Evolutionary conservation across 1,284 basidiomycete species (phyloP), one percentile per base, ranked within the genome.

Genomic region (Veloporphyrellus conicus): DNA sequence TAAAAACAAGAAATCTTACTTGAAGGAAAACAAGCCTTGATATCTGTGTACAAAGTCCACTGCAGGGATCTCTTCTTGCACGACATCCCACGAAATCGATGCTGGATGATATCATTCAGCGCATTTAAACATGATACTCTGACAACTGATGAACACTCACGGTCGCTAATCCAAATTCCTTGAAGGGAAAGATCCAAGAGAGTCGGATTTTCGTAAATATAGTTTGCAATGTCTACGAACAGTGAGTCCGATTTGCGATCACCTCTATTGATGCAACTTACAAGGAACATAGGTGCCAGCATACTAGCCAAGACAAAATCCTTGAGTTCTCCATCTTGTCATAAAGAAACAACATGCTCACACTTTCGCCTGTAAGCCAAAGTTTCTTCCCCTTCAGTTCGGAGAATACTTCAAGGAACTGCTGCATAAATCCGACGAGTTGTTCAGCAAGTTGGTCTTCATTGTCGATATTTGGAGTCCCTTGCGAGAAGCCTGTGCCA

Each of bases 401-500:
- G 0, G 71, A 71, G 66, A 88, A 88, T 1, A 89, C 77, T 18
- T 81, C 75, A 11, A 89, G 70, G 67, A 89, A 89, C 59, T 89
- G 87, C 49, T 84, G 75, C 56, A 89, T 55, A 63, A 88, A 88
- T 9, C 71, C 71, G n/a, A 64, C 55, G 7, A 72, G 57, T 41
- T 71, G 70, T 16, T 56, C 69, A 0, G 78, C 79, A 5, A 88
- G 71, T 34, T 84, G 79, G 29, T 82, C 74, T 57, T 88, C 84
- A 45, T 87, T 72, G 76, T 87, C 53, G 25, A 83, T 82, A 50
- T 82, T 78, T 1, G 86, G 84, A 8, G 58, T 74, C 6, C 90
- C 90, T 54, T 82, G 81, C 1, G 84, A 84, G 62, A 84, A 92
- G 2, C 90, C 90, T 0, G 87, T 90, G 7, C 87, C 85, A 22